Base-by-base conservation (phyloP, 805 yeast genomes). In the Saccharomyces kudriavzevii region DNA sequence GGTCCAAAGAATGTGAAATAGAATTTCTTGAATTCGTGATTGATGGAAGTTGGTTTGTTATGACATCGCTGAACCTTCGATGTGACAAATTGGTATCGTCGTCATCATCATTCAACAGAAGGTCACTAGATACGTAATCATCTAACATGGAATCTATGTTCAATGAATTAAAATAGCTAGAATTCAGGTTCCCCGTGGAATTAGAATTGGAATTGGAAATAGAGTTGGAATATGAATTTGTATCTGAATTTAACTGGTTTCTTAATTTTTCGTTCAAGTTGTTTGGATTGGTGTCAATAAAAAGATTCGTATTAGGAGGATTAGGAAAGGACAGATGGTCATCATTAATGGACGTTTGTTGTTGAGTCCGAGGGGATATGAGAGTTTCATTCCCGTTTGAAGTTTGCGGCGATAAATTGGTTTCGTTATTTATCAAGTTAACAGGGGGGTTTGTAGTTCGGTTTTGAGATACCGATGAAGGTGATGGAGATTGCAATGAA, bases 1-100 rank as follows among this genome's bases (percentile, higher is more conserved):
- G 58, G 52, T 67, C 67, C 10, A 62, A 52, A 22, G 57, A 52
- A 45, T 65, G 62, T 14, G 71, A 67, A 22, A 67, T 66, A 10
- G 70, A 65, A n/a, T 60, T 60, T 24, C 70, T 55, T 1, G 59
- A 49, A 30, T 55, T 52, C 5, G 58, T 48, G 9, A 54, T 28
- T 35, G 51, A 52, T n/a, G 60, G 58, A n/a, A 52, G 47, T 6
- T 61, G 51, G 24, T 48, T 53, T 4, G 60, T 51, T 10, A 62
- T 52, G 5, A 61, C 61, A 17, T 59, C 63, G 51, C 65, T 61
- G 30, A 56, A 59, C 47, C 69, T 58, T 53, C 67, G 51, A 10
- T 50, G 53, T 13, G 56, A 52, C 46, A 53, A 22, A 25, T 49
- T 43, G 20, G 30, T 50, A 17, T 46, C 29, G 20, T 46, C 29